Conservation (phyloP, 768 basidiomycete genomes). For the Kwoniella newhampshirensis region DNA sequence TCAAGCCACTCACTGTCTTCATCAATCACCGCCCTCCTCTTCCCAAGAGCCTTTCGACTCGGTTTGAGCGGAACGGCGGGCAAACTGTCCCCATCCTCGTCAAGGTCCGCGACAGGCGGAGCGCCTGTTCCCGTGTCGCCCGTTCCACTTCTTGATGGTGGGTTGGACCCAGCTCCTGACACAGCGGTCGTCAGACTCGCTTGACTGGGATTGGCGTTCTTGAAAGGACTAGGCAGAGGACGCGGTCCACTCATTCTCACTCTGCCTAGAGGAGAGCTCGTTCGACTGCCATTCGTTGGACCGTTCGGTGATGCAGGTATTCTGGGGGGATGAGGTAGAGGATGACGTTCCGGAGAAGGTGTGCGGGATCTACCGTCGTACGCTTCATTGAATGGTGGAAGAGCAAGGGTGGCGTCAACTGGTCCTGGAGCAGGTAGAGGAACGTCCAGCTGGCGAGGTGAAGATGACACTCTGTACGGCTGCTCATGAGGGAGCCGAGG, state of each 20-base stretch:
- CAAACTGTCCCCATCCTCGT: slow-evolving; percentile 36
- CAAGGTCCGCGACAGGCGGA: slow-evolving; percentile 5
- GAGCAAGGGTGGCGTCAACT: not conserved
- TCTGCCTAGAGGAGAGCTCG: slow-evolving; percentile 32
- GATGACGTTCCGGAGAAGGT: slow-evolving; percentile 64
- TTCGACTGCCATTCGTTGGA: slow-evolving; percentile 8
- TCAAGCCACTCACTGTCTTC: slow-evolving; percentile 57
- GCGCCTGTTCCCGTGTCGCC: slow-evolving; percentile 11
- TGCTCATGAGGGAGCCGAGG: slow-evolving; percentile 10
- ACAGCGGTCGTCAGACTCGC: slow-evolving; percentile 7
- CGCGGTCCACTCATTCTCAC: slow-evolving; percentile 16
- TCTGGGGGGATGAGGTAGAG: slow-evolving; percentile 29
- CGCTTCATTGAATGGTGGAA: slow-evolving; percentile 20
- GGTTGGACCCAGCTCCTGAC: not conserved
- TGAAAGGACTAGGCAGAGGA: slow-evolving; percentile 46
- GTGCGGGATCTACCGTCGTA: slow-evolving; percentile 60
- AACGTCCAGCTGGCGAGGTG: slow-evolving; percentile 33
- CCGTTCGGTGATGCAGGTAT: slow-evolving; percentile 14
- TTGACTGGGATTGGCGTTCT: slow-evolving; percentile 15
- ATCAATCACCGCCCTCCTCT: slow-evolving; percentile 62
- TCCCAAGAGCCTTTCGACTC: slow-evolving; percentile 85
- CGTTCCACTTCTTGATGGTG: slow-evolving; percentile 14
- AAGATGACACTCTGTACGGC: slow-evolving; percentile 40
- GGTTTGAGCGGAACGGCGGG: slow-evolving; percentile 59
- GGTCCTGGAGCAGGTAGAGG: slow-evolving; percentile 15